Base-by-base conservation (phyloP, 2,329 filamentous ascomycete genomes). In the Neofusicoccum sp. region DNA sequence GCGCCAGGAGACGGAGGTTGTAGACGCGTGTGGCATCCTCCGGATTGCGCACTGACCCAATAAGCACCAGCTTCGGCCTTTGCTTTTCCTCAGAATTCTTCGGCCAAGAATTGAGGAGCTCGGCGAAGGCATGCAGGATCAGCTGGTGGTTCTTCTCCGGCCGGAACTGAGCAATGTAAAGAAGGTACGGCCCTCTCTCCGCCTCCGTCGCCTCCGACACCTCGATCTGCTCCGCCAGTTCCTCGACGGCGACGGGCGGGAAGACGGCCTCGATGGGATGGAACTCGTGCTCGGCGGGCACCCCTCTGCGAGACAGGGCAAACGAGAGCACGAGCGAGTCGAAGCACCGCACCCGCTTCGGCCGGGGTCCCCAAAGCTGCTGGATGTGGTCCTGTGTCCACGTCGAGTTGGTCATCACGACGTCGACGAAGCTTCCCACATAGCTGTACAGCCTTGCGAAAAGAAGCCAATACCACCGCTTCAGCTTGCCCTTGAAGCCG, bases 151-250 rank as follows among this genome's bases (percentile, higher is more conserved):
- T 97, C 82, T 99, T 99, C 77, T 99, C 95, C 0, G 95, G 94
- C 0, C 95, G 89, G 76, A 99, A 99, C 76, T 99, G 95, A 2
- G 94, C 95, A 70, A 99, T 97, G 79, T 97, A 99, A 16, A 99
- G 83, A 12, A 99, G 79, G 44, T 87, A 85, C 45, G 87, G 88
- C 67, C 92, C 84, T 39, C 95, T 87, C 56, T 80, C 79, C 69
- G 83, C 82, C 73, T 95, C 92, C 74, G 85, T 92, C 49, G 83
- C 84, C 14, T 81, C 80, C 0, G 88, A 88, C 11, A 97, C 85
- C 12, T 89, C 84, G 59, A 98, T 87, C 41, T 87, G 88, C 34
- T 86, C 80, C 70, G 91, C 87, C 16, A 99, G 84, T 73, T 97
- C 93, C 64, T 89, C 85, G 0, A 99, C 95, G 0, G 95, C 93